Conservation (phyloP, 2,329 filamentous ascomycete genomes). For the Mycocentrospora acerina region DNA sequence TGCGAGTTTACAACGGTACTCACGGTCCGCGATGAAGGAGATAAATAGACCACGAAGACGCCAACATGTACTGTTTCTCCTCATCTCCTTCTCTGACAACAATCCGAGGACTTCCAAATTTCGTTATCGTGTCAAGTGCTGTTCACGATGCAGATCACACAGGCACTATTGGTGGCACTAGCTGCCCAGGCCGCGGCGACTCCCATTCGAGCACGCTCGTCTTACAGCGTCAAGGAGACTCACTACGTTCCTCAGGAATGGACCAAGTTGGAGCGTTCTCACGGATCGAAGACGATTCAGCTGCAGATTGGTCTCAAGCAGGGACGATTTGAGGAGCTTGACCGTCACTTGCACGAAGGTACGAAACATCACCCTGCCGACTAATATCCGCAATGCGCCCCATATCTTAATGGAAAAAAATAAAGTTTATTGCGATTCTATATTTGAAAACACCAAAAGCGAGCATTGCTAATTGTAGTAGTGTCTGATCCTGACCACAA, state of each 20-base stretch:
- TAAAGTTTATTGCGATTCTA: background rate
- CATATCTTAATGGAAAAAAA: no score
- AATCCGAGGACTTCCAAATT: background rate
- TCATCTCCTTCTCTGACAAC: background rate
- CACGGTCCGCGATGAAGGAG: background rate
- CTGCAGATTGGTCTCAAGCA: slow-evolving; percentile 63
- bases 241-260: slow-evolving; percentile 56
- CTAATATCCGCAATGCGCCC: no score
- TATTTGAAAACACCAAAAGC: no score
- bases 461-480: slow-evolving; percentile 4
- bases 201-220: slow-evolving; percentile 41
- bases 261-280: slow-evolving; percentile 51
- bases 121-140: no score
- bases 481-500: slow-evolving; percentile 48
- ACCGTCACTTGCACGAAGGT: slow-evolving; percentile 57
- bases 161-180: slow-evolving; percentile 28
- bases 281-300: slow-evolving; percentile 52
- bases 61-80: background rate
- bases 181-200: slow-evolving; percentile 37
- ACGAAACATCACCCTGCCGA: slow-evolving; percentile 7
- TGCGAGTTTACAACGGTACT: no score
- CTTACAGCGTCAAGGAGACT: slow-evolving; percentile 58
- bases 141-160: slow-evolving; percentile 23
- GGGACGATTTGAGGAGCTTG: slow-evolving; percentile 56
- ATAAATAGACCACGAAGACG: background rate